Base-by-base conservation (phyloP, 148 eudicot species). In the Mesembryanthemum crystallinum region DNA sequence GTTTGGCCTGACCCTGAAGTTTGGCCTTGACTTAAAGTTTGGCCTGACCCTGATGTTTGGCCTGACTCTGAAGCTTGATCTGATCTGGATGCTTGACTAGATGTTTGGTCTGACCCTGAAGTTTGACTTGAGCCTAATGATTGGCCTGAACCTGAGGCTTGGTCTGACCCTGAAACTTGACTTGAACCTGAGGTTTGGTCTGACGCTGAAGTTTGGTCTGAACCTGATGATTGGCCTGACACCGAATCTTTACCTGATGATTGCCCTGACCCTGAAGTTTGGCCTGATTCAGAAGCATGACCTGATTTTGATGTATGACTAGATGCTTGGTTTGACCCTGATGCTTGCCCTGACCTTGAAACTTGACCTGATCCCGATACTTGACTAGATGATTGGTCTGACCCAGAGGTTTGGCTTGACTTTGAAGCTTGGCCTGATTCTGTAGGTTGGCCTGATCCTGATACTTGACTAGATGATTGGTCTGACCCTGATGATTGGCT, bases 1-100 rank as follows among this genome's bases (percentile, higher is more conserved):
- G 49, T 12, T 45, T 72, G 74, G n/a, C 51, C 20, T 24, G 66
- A 58, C 52, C 75, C 62, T 37, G 66, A 52, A 57, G 39, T 28
- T 27, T 71, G 43, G 6, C n/a, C n/a, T 35, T 35, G 15, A 60
- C 32, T 45, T 45, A 12, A 7, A 2, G 5, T 12, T 45, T 45
- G 49, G 12, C 14, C 49, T 45, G 49, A 45, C 14, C 49, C 49
- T 11, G 49, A 45, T 6, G 49, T 45, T 45, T 45, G 7, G 49
- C 14, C 2, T 45, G 49, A 45, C 9, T 1, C 49, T 45, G 49
- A 45, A 8, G 14, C 49, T 45, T 1, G 43, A 5, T 9, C 43
- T 2, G 43, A 39, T 0, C 43, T 9, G 0, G 43, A 5, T 6
- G 8, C 43, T 39, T 39, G 43, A 39, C 7, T 0, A 6, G 49